Evolutionary conservation across 441 rosid species (phyloP).

Genomic region (Codiaeum variegatum): DNA sequence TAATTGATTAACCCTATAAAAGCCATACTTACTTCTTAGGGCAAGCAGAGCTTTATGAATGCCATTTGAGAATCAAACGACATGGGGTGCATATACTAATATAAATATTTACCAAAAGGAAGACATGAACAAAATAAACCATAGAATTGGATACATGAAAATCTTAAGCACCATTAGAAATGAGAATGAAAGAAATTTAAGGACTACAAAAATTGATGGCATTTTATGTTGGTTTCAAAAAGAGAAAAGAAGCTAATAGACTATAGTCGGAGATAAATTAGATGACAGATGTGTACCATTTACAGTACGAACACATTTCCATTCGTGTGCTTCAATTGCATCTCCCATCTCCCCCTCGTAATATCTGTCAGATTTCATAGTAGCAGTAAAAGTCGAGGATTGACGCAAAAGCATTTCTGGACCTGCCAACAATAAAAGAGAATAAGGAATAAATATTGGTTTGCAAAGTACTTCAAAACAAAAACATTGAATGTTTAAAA

Average conservation of each 20-base stretch:
- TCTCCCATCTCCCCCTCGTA: constrained; percentile 75
- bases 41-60: not conserved
- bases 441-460: not conserved
- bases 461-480: not conserved
- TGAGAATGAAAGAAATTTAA: not conserved
- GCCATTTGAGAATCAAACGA: not conserved
- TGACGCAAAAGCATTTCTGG: constrained; percentile 82
- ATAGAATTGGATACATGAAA: too few species aligned
- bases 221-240: not conserved
- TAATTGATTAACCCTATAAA: not conserved
- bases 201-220: not conserved
- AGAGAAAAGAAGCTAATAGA: not conserved
- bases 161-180: not conserved
- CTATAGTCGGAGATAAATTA: not conserved
- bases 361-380: constrained; percentile 38
- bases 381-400: constrained; percentile 51
- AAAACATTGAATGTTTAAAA: not conserved
- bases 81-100: not conserved
- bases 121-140: not conserved
- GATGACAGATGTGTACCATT: constrained; percentile 47
- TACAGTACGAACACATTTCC: constrained; percentile 93
- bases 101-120: not conserved
- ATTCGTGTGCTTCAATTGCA: constrained; percentile 85
- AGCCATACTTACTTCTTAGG: not conserved
- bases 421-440: constrained; percentile 45